These are phyloP conservation scores for Solanum corneliomulleri DNA, from an alignment of 257 asterid genomes.

Conservation along the genomic window DNA sequence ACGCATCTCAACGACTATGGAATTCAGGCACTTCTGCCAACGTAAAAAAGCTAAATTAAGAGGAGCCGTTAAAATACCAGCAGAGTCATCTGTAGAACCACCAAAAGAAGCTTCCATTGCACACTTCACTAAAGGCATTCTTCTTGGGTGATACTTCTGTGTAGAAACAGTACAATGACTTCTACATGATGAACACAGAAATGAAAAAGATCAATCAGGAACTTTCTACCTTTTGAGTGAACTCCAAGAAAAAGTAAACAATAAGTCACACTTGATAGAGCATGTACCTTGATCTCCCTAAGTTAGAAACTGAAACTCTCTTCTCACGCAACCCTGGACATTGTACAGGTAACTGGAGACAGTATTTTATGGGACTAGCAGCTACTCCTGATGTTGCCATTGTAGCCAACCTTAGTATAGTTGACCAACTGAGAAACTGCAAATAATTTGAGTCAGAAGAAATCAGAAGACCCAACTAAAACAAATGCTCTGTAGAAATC, in stretches of 20 bases:
- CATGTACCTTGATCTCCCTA: conserved; percentile 20
- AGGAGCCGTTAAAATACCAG: conserved; percentile 25
- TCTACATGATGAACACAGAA: conserved; percentile 13
- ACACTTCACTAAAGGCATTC: conserved; percentile 36
- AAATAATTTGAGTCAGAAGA: background rate
- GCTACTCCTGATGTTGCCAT: conserved; percentile 57
- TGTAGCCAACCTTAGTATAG: conserved; percentile 6
- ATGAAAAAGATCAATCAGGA: conserved; percentile 1
- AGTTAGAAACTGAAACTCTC: conserved; percentile 18
- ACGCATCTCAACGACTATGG: background rate
- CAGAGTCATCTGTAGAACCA: conserved; percentile 41
- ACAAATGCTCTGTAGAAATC: background rate
- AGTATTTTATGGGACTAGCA: conserved; percentile 23
- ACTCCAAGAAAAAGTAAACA: background rate
- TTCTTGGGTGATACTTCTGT: conserved; percentile 12
- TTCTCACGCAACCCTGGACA: conserved; percentile 25
- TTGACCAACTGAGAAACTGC: conserved; percentile 12
- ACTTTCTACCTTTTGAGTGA: background rate
- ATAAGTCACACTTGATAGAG: background rate
- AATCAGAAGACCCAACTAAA: background rate
- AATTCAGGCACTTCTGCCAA: background rate
- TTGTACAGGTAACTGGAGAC: conserved; percentile 21
- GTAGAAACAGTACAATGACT: conserved; percentile 28
- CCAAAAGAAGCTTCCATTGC: conserved; percentile 86
- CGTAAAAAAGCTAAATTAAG: background rate